Evolutionary conservation across 2,329 filamentous ascomycete species (phyloP).

Genomic region (Parafenestella ontariensis): DNA sequence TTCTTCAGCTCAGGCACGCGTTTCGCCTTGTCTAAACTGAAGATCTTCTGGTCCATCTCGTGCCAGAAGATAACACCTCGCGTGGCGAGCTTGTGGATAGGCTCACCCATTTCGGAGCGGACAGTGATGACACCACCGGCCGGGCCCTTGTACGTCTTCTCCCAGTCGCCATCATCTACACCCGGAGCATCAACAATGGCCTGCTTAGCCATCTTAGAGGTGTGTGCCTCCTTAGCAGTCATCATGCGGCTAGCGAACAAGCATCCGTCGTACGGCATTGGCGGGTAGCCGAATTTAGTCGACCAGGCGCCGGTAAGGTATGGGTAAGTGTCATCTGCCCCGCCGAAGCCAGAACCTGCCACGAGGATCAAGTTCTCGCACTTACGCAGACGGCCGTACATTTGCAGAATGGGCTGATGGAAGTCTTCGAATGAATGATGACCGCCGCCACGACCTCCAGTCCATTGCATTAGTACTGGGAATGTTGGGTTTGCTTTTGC

Average conservation of each 20-base stretch:
- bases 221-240: conserved; percentile 57
- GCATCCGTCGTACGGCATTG: conserved; percentile 58
- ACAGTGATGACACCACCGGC: conserved; percentile 96
- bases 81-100: conserved; percentile 97
- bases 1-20: conserved; percentile 52
- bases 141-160: conserved; percentile 66
- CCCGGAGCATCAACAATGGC: conserved; percentile 54
- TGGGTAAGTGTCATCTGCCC: conserved; percentile 55
- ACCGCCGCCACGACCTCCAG: conserved; percentile 58
- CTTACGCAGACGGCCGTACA: conserved; percentile 54
- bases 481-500: conserved; percentile 55
- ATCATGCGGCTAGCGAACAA: conserved; percentile 58
- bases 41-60: conserved; percentile 99
- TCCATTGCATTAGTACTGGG: conserved; percentile 58
- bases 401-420: conserved; percentile 57
- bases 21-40: conserved; percentile 87
- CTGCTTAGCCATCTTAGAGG: conserved; percentile 53
- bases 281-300: conserved; percentile 50
- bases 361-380: conserved; percentile 56
- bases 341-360: conserved; percentile 58
- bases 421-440: conserved; percentile 61
- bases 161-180: conserved; percentile 54
- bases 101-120: conserved; percentile 98
- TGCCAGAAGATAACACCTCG: conserved; percentile 96
- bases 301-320: conserved; percentile 58